Evolutionary conservation across 345 rosid genomes (phyloP).

Genomic region (Salix brachista): DNA sequence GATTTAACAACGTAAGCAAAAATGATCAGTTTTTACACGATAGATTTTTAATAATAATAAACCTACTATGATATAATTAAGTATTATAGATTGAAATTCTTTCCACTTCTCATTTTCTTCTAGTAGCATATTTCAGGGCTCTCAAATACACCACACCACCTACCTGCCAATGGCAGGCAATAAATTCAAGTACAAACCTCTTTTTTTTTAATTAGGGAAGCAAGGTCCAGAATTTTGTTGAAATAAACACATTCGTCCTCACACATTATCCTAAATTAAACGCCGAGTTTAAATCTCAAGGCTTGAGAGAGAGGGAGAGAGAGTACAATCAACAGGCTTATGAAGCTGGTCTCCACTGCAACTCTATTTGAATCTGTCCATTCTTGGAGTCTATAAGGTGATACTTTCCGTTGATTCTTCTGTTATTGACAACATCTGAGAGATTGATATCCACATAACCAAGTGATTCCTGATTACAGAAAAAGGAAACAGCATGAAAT

Average conservation of each 20-base stretch:
- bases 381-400: constrained; percentile 92
- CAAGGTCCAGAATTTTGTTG: not conserved
- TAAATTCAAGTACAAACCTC: no score
- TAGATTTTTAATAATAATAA: no score
- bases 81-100: no score
- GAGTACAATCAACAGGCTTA: constrained; percentile 15
- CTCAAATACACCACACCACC: no score
- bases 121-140: no score
- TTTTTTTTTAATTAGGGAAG: not conserved
- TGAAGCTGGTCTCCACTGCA: constrained; percentile 78
- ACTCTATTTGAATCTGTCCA: constrained; percentile 74
- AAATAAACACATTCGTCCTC: not conserved
- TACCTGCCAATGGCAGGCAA: no score
- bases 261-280: not conserved
- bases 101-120: no score
- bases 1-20: no score
- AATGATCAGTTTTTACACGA: no score
- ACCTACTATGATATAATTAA: no score
- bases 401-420: constrained; percentile 75
- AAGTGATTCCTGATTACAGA: constrained; percentile 56
- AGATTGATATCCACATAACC: constrained; percentile 72
- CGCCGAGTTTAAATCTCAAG: not conserved
- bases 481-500: not conserved
- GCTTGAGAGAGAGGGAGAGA: not conserved
- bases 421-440: constrained; percentile 78